Evolutionary conservation across 805 yeast species (phyloP).

Genomic region (Yarrowia sp.): DNA sequence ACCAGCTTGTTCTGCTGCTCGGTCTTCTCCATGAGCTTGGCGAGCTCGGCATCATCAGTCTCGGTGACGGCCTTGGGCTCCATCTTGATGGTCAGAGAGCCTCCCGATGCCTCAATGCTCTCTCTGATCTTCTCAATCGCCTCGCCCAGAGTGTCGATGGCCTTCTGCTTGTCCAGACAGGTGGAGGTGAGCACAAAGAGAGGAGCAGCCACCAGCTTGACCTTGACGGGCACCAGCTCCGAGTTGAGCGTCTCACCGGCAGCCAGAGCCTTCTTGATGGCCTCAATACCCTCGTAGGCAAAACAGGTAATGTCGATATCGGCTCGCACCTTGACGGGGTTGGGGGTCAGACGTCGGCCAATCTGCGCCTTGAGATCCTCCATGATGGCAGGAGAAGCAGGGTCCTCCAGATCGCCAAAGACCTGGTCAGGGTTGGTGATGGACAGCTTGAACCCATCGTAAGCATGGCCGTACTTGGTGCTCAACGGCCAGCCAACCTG

Average conservation of each 20-base stretch:
- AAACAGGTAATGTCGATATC: constrained; percentile 97
- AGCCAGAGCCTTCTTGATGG: constrained; percentile 81
- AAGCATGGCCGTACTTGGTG: constrained; percentile 92
- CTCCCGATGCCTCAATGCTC: constrained; percentile 70
- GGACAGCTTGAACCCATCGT: constrained; percentile 94
- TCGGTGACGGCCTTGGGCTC: constrained; percentile 99
- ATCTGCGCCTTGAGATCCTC: constrained; percentile 85
- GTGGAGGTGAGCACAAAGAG: constrained; percentile 89
- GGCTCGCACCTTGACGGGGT: constrained; percentile 97
- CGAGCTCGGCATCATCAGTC: constrained; percentile 95
- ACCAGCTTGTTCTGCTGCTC: constrained; percentile 85
- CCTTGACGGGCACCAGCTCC: constrained; percentile 84
- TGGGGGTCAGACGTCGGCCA: constrained; percentile 92
- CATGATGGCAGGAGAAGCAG: constrained; percentile 71
- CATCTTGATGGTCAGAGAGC: constrained; percentile 89
- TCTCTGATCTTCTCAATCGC: constrained; percentile 76
- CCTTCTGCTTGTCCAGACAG: constrained; percentile 86
- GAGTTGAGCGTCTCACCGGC: constrained; percentile 83
- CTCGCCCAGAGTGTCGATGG: constrained; percentile 70
- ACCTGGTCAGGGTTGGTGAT: constrained; percentile 83
- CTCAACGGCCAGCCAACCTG: constrained; percentile 97
- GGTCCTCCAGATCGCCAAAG: constrained; percentile 66
- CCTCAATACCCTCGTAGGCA: constrained; percentile 96
- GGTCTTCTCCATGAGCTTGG: constrained; percentile 89
- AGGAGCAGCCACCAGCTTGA: constrained; percentile 96